Evolutionary conservation across 768 basidiomycete species (phyloP).

Genomic region (Lentinula boryana): DNA sequence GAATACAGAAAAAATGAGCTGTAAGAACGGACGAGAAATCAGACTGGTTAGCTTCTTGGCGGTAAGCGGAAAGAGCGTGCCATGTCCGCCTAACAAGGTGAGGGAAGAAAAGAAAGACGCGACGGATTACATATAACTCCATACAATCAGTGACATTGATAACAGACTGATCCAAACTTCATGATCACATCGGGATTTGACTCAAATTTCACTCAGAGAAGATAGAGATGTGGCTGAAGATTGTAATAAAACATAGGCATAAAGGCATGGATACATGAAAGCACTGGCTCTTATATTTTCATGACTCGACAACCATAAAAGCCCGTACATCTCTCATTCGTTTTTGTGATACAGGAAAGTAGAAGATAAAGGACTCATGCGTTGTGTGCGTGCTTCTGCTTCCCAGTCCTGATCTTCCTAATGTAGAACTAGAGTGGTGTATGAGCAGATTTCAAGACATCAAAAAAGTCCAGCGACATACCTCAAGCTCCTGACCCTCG

Average conservation of each 20-base stretch:
- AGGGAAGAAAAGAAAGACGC: background rate
- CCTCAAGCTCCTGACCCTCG: slow-evolving; percentile 98
- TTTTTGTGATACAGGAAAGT: slow-evolving; percentile 3
- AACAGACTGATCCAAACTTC: background rate
- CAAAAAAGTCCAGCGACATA: slow-evolving; percentile 26
- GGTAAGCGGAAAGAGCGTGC: slow-evolving; percentile 1
- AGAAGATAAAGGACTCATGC: slow-evolving; percentile 22
- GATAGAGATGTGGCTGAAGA: background rate
- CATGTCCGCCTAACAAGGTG: background rate
- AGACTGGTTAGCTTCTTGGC: slow-evolving; percentile 7
- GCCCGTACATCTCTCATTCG: background rate
- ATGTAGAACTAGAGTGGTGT: slow-evolving; percentile 72
- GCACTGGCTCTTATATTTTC: background rate
- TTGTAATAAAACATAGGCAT: slow-evolving; percentile 3
- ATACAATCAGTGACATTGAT: background rate
- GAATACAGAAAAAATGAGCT: slow-evolving; percentile 98
- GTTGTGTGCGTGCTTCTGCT: slow-evolving; percentile 86
- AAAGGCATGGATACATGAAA: slow-evolving; percentile 4
- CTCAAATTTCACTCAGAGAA: background rate
- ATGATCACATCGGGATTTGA: no score
- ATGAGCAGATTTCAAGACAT: slow-evolving; percentile 12
- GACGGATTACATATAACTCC: no score
- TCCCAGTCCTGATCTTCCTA: slow-evolving; percentile 87
- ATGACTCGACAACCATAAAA: background rate
- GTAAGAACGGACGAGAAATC: slow-evolving; percentile 8